Evolutionary conservation across 768 basidiomycete species (phyloP), one percentile per base, ranked within the genome.

Genomic region (Crepidotus variabilis): DNA sequence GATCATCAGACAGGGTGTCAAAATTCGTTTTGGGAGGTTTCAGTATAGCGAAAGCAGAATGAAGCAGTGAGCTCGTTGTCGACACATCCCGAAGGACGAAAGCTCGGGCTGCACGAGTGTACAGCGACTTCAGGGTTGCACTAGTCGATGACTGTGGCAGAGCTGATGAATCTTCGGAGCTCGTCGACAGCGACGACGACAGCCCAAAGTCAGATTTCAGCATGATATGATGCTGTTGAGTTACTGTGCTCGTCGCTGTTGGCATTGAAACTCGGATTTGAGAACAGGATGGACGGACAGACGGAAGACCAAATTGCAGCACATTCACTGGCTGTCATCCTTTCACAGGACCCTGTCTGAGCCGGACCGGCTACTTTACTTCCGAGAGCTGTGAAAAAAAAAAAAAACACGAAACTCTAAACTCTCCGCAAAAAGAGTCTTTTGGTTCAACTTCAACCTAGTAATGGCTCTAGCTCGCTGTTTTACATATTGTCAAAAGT

Each of bases 81-180:
- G 74, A 63, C 47, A 88, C 72, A 64, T 92, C 86, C 56, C 86
- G 86, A 56, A 84, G 84, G 36, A 93, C 79, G 65, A 94, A 93
- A 0, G 90, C 88, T 47, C 84, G 80, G 45, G 87, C 85, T 22
- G 92, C 91, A 54, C 88, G 85, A 64, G 81, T 78, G 71, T 93
- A 92, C 50, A 93, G 75, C 9, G 87, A 82, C 43, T 86, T 82
- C 32, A 93, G 72, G 3, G 85, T 83, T 5, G 80, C 76, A 10
- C 75, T 65, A 18, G 68, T 62, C 20, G 67, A 65, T 52, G 69
- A 46, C 46, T 61, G 61, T 47, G 57, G 46, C 28, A 28, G 3
- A 28, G 28, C 28, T 14, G 56, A 56, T 36, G 64, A 18, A 18
- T 47, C 18, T 68, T 58, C n/a, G 62, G 58, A 1, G 60, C 49